phyloP scores from a whole-genome alignment of 306 rosid genomes.

The Crotalaria pallida region DNA sequence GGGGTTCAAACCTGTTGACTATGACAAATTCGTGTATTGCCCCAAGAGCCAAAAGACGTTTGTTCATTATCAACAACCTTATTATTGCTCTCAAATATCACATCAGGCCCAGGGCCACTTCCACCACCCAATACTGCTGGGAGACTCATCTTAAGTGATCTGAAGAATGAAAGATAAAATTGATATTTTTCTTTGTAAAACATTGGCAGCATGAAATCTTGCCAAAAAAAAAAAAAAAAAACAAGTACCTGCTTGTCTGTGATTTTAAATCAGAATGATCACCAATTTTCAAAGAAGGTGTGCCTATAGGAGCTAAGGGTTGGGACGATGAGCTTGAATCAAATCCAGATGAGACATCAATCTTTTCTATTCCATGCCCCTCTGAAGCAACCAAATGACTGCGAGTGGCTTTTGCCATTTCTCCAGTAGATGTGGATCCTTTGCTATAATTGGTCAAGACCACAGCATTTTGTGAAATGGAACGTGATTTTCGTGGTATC shows the following conservation, averaged over 20 bases:
- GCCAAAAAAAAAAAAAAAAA: neutral
- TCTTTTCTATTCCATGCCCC: conserved; percentile 37
- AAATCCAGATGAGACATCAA: conserved; percentile 60
- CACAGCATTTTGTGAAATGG: conserved; percentile 34
- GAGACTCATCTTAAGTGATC: conserved; percentile 52
- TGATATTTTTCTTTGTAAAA: neutral
- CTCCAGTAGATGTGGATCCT: conserved; percentile 39
- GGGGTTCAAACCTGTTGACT: conserved; percentile 64
- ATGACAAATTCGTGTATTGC: conserved; percentile 44
- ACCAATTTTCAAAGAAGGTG: conserved; percentile 79
- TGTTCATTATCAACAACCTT: conserved; percentile 57
- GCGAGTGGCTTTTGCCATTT: conserved; percentile 34
- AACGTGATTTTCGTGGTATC: conserved; percentile 57
- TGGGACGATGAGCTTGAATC: conserved; percentile 50
- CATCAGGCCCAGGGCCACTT: conserved; percentile 41
- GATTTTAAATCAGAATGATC: conserved; percentile 56
- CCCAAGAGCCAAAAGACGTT: conserved; percentile 72
- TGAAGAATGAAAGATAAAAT: conserved; percentile 28
- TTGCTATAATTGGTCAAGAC: conserved; percentile 43
- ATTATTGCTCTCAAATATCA: conserved; percentile 58
- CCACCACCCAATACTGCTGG: conserved; percentile 45
- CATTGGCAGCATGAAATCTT: neutral
- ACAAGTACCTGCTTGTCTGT: conserved; percentile 54
- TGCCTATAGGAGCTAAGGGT: conserved; percentile 84
- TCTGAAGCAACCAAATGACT: conserved; percentile 48